These are phyloP conservation scores for Helicosporidium sp. DNA, from an alignment of 139 green algal genomes.

Conservation along the genomic window DNA sequence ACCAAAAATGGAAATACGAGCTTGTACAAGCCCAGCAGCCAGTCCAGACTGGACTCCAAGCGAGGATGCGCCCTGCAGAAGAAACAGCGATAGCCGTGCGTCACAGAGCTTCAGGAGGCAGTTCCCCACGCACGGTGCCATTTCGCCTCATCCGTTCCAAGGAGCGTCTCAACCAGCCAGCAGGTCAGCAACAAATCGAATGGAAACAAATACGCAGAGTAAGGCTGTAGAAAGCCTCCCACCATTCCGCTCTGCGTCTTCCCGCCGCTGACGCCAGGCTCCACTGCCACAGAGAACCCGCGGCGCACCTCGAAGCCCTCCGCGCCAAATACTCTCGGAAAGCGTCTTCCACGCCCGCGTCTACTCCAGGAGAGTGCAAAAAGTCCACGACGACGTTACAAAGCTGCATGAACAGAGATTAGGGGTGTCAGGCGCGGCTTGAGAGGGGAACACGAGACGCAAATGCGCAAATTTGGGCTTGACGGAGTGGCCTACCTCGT, in stretches of 20 bases:
- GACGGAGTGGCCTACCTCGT: not conserved
- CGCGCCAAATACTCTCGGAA: constrained; percentile 9
- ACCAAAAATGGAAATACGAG: constrained; percentile 21
- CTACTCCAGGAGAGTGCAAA: constrained; percentile 1
- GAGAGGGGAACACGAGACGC: not conserved
- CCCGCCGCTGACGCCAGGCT: not conserved
- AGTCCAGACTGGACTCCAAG: constrained; percentile 15
- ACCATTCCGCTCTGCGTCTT: not conserved
- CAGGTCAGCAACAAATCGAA: too few relatives aligned
- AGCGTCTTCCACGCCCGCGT: not conserved
- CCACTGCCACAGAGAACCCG: not conserved
- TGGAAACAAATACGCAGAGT: not conserved
- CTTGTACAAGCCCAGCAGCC: constrained; percentile 19
- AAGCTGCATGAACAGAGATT: constrained; percentile 2
- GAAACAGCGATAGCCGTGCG: not conserved
- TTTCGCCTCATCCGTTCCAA: not conserved
- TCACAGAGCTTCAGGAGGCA: not conserved
- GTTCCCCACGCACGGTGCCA: too few relatives aligned
- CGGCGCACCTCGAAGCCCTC: constrained; percentile 3
- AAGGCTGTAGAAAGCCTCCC: not conserved
- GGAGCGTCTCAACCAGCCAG: not conserved
- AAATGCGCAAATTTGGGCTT: not conserved
- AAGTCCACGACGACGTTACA: constrained; percentile 11
- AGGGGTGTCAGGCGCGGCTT: not conserved
- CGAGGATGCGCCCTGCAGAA: constrained; percentile 4